Evolutionary conservation across 805 yeast genomes (phyloP).

Genomic region (Ogataea pignaliae): DNA sequence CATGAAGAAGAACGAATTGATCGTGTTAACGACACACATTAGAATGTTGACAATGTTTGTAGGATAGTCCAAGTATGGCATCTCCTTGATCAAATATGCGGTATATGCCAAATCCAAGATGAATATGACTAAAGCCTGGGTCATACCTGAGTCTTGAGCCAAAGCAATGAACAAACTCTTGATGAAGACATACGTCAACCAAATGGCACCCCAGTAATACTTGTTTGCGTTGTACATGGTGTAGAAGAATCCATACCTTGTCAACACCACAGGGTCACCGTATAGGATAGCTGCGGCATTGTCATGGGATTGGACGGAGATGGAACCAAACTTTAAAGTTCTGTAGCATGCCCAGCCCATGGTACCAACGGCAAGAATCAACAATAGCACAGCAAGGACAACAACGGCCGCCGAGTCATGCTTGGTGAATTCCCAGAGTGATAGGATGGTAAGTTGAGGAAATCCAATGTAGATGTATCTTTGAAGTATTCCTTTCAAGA

Average conservation of each 20-base stretch:
- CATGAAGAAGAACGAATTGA: constrained; percentile 79
- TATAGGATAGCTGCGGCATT: constrained; percentile 87
- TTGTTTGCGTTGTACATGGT: constrained; percentile 79
- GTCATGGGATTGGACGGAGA: constrained; percentile 54
- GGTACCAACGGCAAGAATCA: constrained; percentile 55
- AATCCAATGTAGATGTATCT: constrained; percentile 82
- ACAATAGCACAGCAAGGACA: constrained; percentile 69
- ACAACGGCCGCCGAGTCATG: constrained; percentile 86
- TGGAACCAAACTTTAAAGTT: constrained; percentile 57
- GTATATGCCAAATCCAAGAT: constrained; percentile 70
- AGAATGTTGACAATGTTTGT: constrained; percentile 74
- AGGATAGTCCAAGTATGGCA: constrained; percentile 78
- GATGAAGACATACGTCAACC: constrained; percentile 55
- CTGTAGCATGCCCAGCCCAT: constrained; percentile 64
- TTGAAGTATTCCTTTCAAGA: constrained; percentile 74
- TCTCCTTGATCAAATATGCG: constrained; percentile 52
- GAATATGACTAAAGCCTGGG: constrained; percentile 75
- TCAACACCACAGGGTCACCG: constrained; percentile 67
- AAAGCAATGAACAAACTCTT: constrained; percentile 74
- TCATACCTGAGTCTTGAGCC: constrained; percentile 75
- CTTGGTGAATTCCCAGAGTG: constrained; percentile 83
- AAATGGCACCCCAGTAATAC: constrained; percentile 78
- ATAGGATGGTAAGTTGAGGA: constrained; percentile 71
- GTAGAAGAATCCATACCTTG: constrained; percentile 83
- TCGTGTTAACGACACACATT: constrained; percentile 64